These are phyloP conservation scores for Trichoderma koningii DNA, from an alignment of 2,329 filamentous ascomycete species.

Conservation along the genomic window DNA sequence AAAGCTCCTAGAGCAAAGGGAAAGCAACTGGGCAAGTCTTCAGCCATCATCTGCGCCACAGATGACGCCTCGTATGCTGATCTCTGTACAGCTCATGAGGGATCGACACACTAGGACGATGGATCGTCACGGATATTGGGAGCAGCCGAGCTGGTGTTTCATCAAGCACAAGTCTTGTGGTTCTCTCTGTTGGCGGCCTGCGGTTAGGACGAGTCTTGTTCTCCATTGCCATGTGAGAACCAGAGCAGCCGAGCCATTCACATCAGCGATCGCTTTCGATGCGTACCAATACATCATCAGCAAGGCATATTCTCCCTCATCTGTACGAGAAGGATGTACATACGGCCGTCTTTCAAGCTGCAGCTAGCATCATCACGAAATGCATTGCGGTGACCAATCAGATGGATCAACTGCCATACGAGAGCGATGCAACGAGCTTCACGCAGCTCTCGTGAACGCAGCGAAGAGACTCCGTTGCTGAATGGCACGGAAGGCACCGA, in stretches of 20 bases:
- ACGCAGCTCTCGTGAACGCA: not conserved
- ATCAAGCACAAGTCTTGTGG: not conserved
- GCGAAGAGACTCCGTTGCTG: constrained; percentile 15
- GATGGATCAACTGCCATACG: not conserved
- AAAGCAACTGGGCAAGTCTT: not conserved
- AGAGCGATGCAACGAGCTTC: not conserved
- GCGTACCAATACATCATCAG: not conserved
- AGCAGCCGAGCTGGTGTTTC: constrained; percentile 23
- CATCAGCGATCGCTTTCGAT: not conserved
- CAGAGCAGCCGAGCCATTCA: not conserved
- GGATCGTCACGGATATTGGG: constrained; percentile 19
- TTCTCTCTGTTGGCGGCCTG: not conserved
- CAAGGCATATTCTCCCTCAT: not conserved
- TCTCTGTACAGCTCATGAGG: not conserved
- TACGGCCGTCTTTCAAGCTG: not conserved
- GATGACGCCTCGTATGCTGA: constrained; percentile 22
- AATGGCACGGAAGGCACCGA: not conserved
- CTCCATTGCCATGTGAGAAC: not conserved
- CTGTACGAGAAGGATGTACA: not conserved
- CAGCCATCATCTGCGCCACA: constrained; percentile 1
- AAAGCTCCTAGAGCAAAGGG: not conserved
- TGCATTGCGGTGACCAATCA: constrained; percentile 18
- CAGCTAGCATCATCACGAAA: constrained; percentile 3
- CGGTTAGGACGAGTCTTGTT: not conserved
- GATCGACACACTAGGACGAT: constrained; percentile 19